Evolutionary conservation across 179 eudicot genomes (phyloP).

Genomic region (Silene noctiflora): DNA sequence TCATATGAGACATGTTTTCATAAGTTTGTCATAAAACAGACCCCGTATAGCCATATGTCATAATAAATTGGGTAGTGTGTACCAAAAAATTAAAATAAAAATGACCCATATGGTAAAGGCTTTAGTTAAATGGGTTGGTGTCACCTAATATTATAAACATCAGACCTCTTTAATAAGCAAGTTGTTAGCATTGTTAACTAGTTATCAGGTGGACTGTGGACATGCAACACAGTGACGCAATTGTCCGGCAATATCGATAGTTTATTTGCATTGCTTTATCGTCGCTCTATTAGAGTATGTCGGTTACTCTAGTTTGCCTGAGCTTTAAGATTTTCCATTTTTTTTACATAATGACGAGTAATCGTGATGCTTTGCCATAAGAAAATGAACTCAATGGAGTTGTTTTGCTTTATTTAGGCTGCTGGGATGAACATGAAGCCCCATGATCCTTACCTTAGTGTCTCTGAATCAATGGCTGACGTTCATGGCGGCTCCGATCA

Average conservation of each 20-base stretch:
- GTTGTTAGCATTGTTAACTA: not conserved
- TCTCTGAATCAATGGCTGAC: slow-evolving; percentile 23
- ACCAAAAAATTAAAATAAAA: no score
- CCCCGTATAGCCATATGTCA: no score
- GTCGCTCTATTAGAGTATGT: not conserved
- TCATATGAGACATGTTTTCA: no score
- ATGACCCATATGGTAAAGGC: no score
- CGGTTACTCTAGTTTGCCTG: not conserved
- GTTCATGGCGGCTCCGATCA: slow-evolving; percentile 23
- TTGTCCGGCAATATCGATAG: not conserved
- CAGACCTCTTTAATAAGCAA: not conserved
- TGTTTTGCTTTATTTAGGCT: slow-evolving; percentile 23
- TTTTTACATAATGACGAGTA: not conserved
- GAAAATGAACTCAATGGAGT: not conserved
- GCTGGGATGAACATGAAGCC: slow-evolving; percentile 26
- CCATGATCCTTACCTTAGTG: slow-evolving; percentile 28
- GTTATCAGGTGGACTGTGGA: not conserved
- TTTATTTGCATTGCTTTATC: not conserved
- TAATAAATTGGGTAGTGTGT: no score
- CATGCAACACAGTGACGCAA: not conserved
- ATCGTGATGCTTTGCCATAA: not conserved
- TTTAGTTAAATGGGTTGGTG: no score
- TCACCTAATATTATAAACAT: no score
- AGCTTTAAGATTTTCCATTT: not conserved
- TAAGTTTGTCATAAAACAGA: no score